A percentile compares a stretch with the other conserved stretches of the same genome.
phyloP scores from a whole-genome alignment of 768 basidiomycete genomes.

The Podaxis sp. region DNA sequence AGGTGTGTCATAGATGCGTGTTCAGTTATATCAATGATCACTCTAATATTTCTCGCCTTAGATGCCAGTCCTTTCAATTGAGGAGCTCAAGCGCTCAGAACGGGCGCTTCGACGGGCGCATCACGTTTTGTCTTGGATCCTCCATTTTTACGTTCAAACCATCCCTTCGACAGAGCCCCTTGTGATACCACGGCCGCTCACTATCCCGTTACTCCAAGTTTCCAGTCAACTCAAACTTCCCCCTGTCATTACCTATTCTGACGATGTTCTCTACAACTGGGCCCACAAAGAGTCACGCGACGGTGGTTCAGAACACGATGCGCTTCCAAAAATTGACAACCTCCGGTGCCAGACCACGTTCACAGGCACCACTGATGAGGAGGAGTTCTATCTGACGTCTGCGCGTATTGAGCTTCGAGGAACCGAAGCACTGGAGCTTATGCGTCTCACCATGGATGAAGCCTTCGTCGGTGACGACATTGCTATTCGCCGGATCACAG shows the following conservation, averaged over 20 bases:
- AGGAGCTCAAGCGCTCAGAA: constrained; percentile 47
- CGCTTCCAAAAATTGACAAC: constrained; percentile 53
- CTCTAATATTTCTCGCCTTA: constrained; percentile 21
- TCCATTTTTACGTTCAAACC: constrained; percentile 79
- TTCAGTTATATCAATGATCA: neutral
- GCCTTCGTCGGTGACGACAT: constrained; percentile 74
- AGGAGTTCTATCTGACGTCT: constrained; percentile 85
- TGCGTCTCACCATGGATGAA: constrained; percentile 86
- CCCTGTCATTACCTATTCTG: constrained; percentile 87
- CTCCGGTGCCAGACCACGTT: constrained; percentile 68
- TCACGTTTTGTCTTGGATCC: constrained; percentile 66
- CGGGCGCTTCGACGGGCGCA: constrained; percentile 67
- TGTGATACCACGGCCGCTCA: constrained; percentile 65
- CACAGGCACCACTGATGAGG: constrained; percentile 77
- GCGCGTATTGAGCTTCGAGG: constrained; percentile 86
- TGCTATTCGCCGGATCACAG: constrained; percentile 58
- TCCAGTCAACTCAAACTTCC: constrained; percentile 74
- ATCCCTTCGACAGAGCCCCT: constrained; percentile 48
- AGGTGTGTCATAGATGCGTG: constrained; percentile 32
- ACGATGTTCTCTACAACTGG: constrained; percentile 92
- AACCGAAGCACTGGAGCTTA: constrained; percentile 79
- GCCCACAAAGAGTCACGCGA: constrained; percentile 31
- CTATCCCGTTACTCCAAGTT: constrained; percentile 74
- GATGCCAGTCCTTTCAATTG: constrained; percentile 53
- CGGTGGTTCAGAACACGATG: constrained; percentile 21